These are phyloP conservation scores for Alternaria alternata DNA, from an alignment of 2,329 filamentous ascomycete genomes.

Conservation along the genomic window DNA sequence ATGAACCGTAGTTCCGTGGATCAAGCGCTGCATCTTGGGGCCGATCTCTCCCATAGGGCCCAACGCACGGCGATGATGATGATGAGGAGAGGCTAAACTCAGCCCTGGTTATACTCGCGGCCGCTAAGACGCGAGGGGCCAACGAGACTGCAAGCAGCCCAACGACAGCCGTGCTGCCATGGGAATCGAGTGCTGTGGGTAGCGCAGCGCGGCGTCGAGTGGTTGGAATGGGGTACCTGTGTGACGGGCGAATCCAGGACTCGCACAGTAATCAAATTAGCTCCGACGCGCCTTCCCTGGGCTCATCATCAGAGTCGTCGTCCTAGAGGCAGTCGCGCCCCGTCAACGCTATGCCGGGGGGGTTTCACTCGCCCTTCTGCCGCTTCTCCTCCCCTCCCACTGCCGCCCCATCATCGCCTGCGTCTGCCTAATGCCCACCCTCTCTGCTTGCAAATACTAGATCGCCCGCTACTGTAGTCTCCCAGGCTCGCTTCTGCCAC, in stretches of 20 bases:
- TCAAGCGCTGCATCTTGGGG: constrained; percentile 17
- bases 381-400: constrained; percentile 2
- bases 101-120: constrained; percentile 10
- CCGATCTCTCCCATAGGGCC: constrained; percentile 20
- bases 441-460: background rate
- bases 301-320: constrained; percentile 3
- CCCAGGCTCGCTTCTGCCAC: background rate
- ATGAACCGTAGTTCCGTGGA: constrained; percentile 28
- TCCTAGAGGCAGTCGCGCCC: constrained; percentile 10
- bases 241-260: constrained; percentile 22
- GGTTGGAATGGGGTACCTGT: constrained; percentile 23
- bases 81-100: constrained; percentile 8
- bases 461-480: background rate
- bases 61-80: constrained; percentile 5
- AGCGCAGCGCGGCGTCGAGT: background rate
- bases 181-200: background rate
- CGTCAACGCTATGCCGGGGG: constrained; percentile 3
- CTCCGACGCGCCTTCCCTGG: constrained; percentile 26
- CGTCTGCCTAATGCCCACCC: constrained; percentile 9
- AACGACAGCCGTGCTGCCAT: background rate
- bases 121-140: constrained; percentile 5
- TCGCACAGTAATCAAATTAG: constrained; percentile 33
- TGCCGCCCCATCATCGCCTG: constrained; percentile 7
- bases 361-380: constrained; percentile 8
- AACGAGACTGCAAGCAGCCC: constrained; percentile 4